Base-by-base conservation (phyloP, 164 flowering plant species). In the Magnolia kwangsiensis region DNA sequence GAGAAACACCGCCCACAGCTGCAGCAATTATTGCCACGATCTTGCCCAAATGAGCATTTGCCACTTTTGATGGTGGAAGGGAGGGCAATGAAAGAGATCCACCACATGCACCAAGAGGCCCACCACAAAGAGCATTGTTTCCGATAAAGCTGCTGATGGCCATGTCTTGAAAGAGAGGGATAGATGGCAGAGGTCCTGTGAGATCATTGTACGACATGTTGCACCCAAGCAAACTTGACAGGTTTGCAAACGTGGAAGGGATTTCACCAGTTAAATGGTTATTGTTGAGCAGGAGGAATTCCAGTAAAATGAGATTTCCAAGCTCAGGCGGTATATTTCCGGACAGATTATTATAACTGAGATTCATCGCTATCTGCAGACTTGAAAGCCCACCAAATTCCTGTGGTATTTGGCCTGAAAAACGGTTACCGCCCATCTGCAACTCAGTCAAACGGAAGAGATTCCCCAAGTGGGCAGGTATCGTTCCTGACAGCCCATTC, bases 321-420 rank as follows among this genome's bases (percentile, higher is more conserved):
- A 88, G 84, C 27, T 89, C 85, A 45, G 82, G 0, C 8, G 97
- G 97, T 29, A 93, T 83, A 18, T 74, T 72, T 1, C 97, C 97
- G 8, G 88, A 82, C 18, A 92, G 86, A 4, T 73, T 79, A 79
- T 91, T 93, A 76, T 84, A 80, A 63, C 97, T 93, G 63, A 93
- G 85, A 74, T 93, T 91, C 7, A 93, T 82, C 49, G 94, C 92
- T 16, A 90, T 91, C n/a, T 87, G 92, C n/a, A 93, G 90, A 20
- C 88, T 75, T 71, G 82, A 86, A 23, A 93, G 83, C 63, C 64
- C 74, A 59, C 89, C 82, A 51, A 93, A 76, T 7, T 61, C 24
- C 20, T 13, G 50, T n/a, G 76, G 76, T 61, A 74, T 74, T 24
- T 21, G 18, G 14, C 68, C 76, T 3, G 69, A 74, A 63, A 74